Base-by-base conservation (phyloP, 495 filamentous ascomycete species). In the Extremus antarcticus region DNA sequence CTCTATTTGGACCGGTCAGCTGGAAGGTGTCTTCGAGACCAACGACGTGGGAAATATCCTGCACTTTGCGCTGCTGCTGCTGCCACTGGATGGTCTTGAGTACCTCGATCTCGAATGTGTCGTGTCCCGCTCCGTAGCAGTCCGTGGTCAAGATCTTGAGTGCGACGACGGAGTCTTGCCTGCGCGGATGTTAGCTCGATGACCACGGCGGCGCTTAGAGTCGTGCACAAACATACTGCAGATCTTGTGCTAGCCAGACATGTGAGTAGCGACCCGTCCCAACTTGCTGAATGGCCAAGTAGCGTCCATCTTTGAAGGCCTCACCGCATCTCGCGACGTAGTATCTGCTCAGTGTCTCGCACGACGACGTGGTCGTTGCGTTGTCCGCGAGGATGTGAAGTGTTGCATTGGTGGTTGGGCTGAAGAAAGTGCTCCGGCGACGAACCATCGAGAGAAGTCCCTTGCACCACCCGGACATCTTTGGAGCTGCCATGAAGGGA, bases 61-160 rank as follows among this genome's bases (percentile, higher is more conserved):
- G 29, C 29, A 7, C 29, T 7, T 13, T 35, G 29, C 29, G 29
- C 29, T 35, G 7, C 4, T 13, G 29, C 13, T 35, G 29, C 29
- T 35, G 29, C 7, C 29, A 13, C 4, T 13, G 7, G 29, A 35
- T 35, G 7, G 29, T 35, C 7, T 35, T 13, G 13, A 35, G 29
- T 4, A 35, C 13, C 13, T 35, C 50, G 21, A 38, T 15, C 50
- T 52, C 50, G 50, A 52, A 52, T 15, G 41, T 52, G n/a, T 52
- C 50, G 35, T 52, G 35, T 4, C 20, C 50, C 1, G n/a, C 32
- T 1, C 50, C 50, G 21, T 52, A 52, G 29, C 50, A 43, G n/a
- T 52, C 50, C 16, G 2, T 7, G 35, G 29, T 52, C 35, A 43
- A 23, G 4, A 52, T 2, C n/a, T 52, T 52, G 21, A 52, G 50